Evolutionary conservation across 2,329 filamentous ascomycete genomes (phyloP).

Genomic region (Aureobasidium zeae): DNA sequence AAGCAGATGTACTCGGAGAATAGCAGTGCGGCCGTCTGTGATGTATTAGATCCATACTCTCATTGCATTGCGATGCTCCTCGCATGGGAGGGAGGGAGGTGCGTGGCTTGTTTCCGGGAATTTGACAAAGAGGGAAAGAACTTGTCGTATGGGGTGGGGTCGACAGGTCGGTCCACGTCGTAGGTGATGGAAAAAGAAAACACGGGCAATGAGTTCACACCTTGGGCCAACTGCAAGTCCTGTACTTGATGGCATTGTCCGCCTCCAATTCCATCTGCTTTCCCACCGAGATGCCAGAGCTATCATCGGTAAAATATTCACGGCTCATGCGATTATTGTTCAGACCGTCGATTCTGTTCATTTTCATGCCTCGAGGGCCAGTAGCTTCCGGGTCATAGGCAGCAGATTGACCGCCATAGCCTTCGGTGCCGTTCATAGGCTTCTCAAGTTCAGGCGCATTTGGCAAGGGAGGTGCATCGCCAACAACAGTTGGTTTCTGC

Average conservation of each 20-base stretch:
- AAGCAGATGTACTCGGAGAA: slow-evolving; percentile 95
- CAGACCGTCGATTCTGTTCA: slow-evolving; percentile 35
- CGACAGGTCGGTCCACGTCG: slow-evolving; percentile 7
- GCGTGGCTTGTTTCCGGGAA: background rate
- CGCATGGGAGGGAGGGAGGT: background rate
- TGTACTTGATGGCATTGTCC: slow-evolving; percentile 75
- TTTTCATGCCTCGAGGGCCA: slow-evolving; percentile 26
- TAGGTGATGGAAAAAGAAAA: slow-evolving; percentile 2
- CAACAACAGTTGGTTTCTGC: slow-evolving; percentile 14
- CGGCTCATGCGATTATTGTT: slow-evolving; percentile 28
- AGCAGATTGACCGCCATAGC: slow-evolving; percentile 21
- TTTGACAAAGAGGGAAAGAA: background rate
- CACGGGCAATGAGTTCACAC: slow-evolving; percentile 30
- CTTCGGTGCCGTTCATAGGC: slow-evolving; percentile 19
- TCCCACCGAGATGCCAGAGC: slow-evolving; percentile 38
- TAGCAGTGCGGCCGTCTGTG: slow-evolving; percentile 70
- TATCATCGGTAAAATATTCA: slow-evolving; percentile 24
- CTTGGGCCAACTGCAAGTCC: slow-evolving; percentile 91
- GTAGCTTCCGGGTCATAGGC: slow-evolving; percentile 25
- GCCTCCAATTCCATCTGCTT: slow-evolving; percentile 70
- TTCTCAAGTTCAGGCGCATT: slow-evolving; percentile 17
- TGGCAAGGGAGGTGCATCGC: slow-evolving; percentile 15
- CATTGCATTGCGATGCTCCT: background rate
- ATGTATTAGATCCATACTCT: slow-evolving; percentile 11
- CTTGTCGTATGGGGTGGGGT: slow-evolving; percentile 7